Evolutionary conservation across 2,329 filamentous ascomycete species (phyloP).

Genomic region (Dactylella cylindrospora): DNA sequence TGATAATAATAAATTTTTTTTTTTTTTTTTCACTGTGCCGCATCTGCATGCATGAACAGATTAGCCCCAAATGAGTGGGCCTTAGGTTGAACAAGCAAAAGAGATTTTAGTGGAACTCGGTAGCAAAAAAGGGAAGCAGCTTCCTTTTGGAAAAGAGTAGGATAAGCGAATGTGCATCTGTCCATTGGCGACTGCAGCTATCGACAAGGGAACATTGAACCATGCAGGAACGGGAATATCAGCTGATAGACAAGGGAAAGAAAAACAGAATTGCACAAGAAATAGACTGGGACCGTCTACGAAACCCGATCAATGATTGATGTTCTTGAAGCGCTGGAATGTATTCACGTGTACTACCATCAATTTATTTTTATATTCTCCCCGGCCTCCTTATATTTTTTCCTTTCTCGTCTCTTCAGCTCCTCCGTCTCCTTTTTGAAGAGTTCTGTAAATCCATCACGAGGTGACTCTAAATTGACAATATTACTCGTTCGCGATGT

Average conservation of each 20-base stretch:
- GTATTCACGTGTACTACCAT: constrained; percentile 12
- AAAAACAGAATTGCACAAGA: too few species aligned
- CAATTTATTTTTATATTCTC: constrained; percentile 6
- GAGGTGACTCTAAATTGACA: constrained; percentile 16
- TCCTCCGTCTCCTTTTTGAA: constrained; percentile 9
- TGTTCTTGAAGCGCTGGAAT: constrained; percentile 35
- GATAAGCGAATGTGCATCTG: constrained; percentile 37
- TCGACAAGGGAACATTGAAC: constrained; percentile 31
- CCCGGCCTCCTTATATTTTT: too few species aligned
- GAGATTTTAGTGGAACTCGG: too few species aligned
- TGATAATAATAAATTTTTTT: too few species aligned
- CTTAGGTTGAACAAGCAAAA: too few species aligned
- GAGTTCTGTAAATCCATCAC: constrained; percentile 25
- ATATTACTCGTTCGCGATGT: constrained; percentile 41
- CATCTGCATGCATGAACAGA: too few species aligned
- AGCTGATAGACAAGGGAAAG: too few species aligned
- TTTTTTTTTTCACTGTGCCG: too few species aligned
- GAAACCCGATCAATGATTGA: constrained; percentile 7
- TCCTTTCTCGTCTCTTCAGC: too few species aligned
- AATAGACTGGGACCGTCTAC: constrained; percentile 1
- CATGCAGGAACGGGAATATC: constrained; percentile 39
- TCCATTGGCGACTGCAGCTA: constrained; percentile 38
- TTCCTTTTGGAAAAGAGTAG: too few species aligned
- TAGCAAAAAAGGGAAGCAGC: too few species aligned
- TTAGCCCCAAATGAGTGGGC: too few species aligned